A percentile compares a stretch with the other conserved stretches of the same genome.
Conservation (phyloP, 495 filamentous ascomycete species). For the Apiosordaria backusii region DNA sequence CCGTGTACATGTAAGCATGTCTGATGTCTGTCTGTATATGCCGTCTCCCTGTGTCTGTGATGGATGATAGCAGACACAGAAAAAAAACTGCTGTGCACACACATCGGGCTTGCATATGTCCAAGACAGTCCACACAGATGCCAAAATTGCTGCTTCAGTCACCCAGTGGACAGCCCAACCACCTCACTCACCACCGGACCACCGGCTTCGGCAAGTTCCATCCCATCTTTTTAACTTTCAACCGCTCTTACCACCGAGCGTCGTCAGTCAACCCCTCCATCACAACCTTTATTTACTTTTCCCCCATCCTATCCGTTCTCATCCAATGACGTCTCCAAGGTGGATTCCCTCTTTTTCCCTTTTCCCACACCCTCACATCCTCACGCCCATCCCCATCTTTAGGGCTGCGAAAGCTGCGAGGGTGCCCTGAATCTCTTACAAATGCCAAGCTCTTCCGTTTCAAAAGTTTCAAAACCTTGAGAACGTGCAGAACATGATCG, state of each 20-base stretch:
- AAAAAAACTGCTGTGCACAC: too few relatives aligned
- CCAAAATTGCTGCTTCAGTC: too few relatives aligned
- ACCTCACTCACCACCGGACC: not conserved
- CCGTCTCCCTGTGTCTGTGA: not conserved
- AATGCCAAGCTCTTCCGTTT: slow-evolving; percentile 15
- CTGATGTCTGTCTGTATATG: not conserved
- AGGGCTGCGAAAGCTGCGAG: not conserved
- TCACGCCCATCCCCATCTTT: not conserved
- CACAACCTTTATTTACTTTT: not conserved
- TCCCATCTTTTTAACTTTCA: not conserved
- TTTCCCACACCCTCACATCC: not conserved
- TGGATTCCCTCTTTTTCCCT: not conserved
- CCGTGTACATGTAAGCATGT: not conserved
- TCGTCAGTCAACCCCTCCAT: too few relatives aligned
- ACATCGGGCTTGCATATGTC: not conserved
- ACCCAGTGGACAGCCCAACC: too few relatives aligned
- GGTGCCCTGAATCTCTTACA: slow-evolving; percentile 15
- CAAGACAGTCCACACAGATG: not conserved
- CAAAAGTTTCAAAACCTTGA: slow-evolving; percentile 11
- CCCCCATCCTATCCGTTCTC: not conserved
- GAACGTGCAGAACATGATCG: not conserved
- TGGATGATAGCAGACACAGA: not conserved
- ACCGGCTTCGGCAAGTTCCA: not conserved
- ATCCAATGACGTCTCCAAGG: not conserved
- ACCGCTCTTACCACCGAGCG: too few relatives aligned